Percentiles rank a stretch among this genome's conserved stretches.
Conservation (phyloP, 2,329 filamentous ascomycete genomes). For the Nothopassalora personata region DNA sequence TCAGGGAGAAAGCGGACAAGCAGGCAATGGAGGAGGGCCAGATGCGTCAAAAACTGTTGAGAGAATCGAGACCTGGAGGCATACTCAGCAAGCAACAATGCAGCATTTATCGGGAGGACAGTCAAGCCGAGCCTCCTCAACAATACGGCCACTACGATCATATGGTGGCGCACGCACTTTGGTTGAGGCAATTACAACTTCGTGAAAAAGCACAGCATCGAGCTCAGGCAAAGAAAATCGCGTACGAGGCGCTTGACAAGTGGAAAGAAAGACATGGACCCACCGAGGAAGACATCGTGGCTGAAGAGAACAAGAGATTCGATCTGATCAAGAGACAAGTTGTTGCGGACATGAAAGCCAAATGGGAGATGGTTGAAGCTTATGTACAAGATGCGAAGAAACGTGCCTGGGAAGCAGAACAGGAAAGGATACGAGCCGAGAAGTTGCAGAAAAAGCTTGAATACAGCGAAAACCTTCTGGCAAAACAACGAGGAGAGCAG, state of each 20-base stretch:
- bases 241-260: slow-evolving; percentile 70
- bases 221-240: slow-evolving; percentile 70
- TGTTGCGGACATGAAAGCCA: slow-evolving; percentile 56
- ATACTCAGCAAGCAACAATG: slow-evolving; percentile 61
- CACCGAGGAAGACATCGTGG: slow-evolving; percentile 72
- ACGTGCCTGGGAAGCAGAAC: slow-evolving; percentile 56
- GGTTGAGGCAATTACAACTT: slow-evolving; percentile 74
- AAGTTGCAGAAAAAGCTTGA: slow-evolving; percentile 56
- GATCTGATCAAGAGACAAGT: slow-evolving; percentile 67
- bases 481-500: slow-evolving; percentile 28
- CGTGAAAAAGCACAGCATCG: slow-evolving; percentile 75
- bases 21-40: slow-evolving; percentile 27
- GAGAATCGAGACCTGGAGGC: slow-evolving; percentile 69
- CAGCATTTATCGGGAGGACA: slow-evolving; percentile 41
- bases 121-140: slow-evolving; percentile 63
- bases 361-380: slow-evolving; percentile 54
- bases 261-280: slow-evolving; percentile 71
- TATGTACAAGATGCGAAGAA: slow-evolving; percentile 55
- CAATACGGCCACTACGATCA: slow-evolving; percentile 89
- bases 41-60: slow-evolving; percentile 52
- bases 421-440: slow-evolving; percentile 64
- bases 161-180: slow-evolving; percentile 68
- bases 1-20: slow-evolving; percentile 19
- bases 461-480: slow-evolving; percentile 29
- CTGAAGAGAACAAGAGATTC: slow-evolving; percentile 64